Base-by-base conservation (phyloP, 331 rosid species). In the Telfairia occidentalis region DNA sequence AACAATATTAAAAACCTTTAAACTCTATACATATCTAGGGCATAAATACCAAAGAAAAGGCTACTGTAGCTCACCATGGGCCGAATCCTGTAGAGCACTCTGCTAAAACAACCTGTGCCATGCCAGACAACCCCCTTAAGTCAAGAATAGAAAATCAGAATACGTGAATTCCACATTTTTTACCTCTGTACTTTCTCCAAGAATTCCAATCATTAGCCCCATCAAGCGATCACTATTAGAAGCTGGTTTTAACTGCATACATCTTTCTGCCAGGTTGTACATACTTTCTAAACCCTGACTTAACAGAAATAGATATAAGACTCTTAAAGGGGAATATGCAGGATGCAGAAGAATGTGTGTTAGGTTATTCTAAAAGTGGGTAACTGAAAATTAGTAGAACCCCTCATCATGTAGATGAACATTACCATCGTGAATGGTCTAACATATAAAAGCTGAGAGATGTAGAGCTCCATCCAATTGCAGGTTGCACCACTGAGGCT, bases 121-220 rank as follows among this genome's bases (percentile, higher is more conserved):
- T 79, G 70, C 80, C 61, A 78, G 78, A 82, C 78, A 45, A 60
- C 59, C 77, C 58, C 76, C 35, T 73, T 24, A 66, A 70, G 76
- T 82, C 74, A 74, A 57, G 66, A 58, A 73, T 7, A 74, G 71
- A 26, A 76, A 78, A 63, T 28, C 21, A 29, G 54, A 28, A 66
- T 7, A 58, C n/a, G 45, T 64, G 66, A 55, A 58, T 65, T 72
- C 74, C 46, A 49, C 24, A 42, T 32, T 78, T 28, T 76, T 75
- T 78, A 91, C 98, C 97, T 94, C 98, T 0, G 92, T 91, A 81
- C 89, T 94, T 83, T 94, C 98, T 78, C 76, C 96, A 61, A 94
- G 89, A 87, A 94, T 88, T 78, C 88, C 97, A 80, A 87, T 80
- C 83, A 94, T 49, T 69, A 94, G 92, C 74, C 75, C 86, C 66